Conservation (phyloP, 805 yeast genomes). For the Yamadazyma tumulicola region DNA sequence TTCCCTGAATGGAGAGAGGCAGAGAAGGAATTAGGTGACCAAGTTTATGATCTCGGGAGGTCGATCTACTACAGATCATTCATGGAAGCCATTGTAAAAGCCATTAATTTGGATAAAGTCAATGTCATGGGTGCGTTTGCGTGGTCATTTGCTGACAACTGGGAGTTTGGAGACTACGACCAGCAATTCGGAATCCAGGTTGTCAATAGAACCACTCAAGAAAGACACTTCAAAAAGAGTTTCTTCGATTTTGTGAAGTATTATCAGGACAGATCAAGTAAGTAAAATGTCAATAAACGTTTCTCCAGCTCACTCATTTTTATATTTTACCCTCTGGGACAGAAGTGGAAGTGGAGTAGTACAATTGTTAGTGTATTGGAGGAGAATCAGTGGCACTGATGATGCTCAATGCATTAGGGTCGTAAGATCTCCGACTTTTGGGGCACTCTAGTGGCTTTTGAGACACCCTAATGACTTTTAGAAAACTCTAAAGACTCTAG, state of each 20-base stretch:
- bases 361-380: too few species aligned
- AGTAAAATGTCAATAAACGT: too few species aligned
- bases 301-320: too few species aligned
- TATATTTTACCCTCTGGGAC: too few species aligned
- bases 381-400: too few species aligned
- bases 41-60: slow-evolving; percentile 23
- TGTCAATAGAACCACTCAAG: slow-evolving; percentile 24
- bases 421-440: too few species aligned
- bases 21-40: slow-evolving; percentile 20
- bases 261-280: slow-evolving; percentile 14
- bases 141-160: slow-evolving; percentile 31
- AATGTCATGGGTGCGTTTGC: slow-evolving; percentile 27
- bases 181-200: slow-evolving; percentile 23
- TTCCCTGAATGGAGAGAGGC: slow-evolving; percentile 29
- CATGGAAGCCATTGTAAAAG: slow-evolving; percentile 22
- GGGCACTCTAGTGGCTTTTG: too few species aligned
- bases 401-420: too few species aligned
- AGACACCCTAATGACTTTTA: too few species aligned
- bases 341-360: too few species aligned
- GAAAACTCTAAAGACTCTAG: too few species aligned
- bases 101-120: slow-evolving; percentile 21
- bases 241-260: slow-evolving; percentile 14
- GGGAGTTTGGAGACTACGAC: slow-evolving; percentile 27
- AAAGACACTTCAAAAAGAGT: slow-evolving; percentile 21
- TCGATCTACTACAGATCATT: slow-evolving; percentile 26